phyloP scores from a whole-genome alignment of 2,329 filamentous ascomycete genomes.

The Calonectria henricotiae region DNA sequence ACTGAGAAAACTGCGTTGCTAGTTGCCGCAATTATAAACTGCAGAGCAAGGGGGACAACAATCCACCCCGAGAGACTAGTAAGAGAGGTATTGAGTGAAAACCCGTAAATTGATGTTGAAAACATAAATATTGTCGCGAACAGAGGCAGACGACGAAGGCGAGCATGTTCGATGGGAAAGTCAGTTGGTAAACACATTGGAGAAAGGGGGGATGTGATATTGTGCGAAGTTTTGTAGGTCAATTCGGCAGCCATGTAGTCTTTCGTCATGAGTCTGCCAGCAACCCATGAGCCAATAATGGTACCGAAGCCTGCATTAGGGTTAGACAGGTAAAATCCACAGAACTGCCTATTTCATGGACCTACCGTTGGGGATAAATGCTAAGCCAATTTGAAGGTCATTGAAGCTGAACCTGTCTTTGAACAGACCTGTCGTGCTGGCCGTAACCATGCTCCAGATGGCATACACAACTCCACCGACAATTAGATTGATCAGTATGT shows the following conservation, averaged over 20 bases:
- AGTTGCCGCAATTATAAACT: slow-evolving; percentile 30
- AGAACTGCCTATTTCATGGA: neutral
- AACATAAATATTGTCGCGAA: slow-evolving; percentile 17
- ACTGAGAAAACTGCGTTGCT: slow-evolving; percentile 30
- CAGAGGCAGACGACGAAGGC: slow-evolving; percentile 20
- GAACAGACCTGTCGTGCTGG: slow-evolving; percentile 25
- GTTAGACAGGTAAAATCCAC: neutral
- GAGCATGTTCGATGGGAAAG: slow-evolving; percentile 32
- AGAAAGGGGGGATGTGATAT: slow-evolving; percentile 3
- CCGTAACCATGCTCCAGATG: slow-evolving; percentile 36
- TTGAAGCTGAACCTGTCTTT: slow-evolving; percentile 20
- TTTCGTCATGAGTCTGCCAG: slow-evolving; percentile 22
- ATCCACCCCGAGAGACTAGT: slow-evolving; percentile 19
- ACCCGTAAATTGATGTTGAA: slow-evolving; percentile 17
- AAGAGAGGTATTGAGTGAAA: slow-evolving; percentile 8
- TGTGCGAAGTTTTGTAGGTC: slow-evolving; percentile 7
- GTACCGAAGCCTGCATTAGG: slow-evolving; percentile 20
- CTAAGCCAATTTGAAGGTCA: slow-evolving; percentile 24
- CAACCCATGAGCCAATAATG: slow-evolving; percentile 26
- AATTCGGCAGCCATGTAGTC: slow-evolving; percentile 27
- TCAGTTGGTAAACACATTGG: slow-evolving; percentile 18
- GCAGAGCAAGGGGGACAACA: slow-evolving; percentile 14
- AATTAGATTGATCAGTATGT: slow-evolving; percentile 22
- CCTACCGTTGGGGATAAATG: slow-evolving; percentile 34
- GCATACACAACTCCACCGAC: slow-evolving; percentile 30